Evolutionary conservation across 2,329 filamentous ascomycete genomes (phyloP), one percentile per base, ranked within the genome.

Genomic region (Aspergillus eucalypticola): DNA sequence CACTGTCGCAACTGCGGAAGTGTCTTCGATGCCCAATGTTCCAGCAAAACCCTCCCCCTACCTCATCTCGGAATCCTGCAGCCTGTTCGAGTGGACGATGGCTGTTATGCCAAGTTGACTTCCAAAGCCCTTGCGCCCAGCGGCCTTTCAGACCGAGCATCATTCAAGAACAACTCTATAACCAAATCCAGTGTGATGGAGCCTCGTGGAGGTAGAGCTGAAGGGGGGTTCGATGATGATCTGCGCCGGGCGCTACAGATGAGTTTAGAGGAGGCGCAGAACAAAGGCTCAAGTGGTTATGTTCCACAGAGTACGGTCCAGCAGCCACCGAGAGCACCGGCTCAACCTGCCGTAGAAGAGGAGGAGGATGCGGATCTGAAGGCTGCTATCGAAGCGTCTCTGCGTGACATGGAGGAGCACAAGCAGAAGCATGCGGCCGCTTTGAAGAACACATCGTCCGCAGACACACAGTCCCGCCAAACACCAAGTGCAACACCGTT

Each of bases 1-100:
- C 95, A 99, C 76, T 99, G 95, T 72, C 88, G 95, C 66, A 99
- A 99, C 76, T 99, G 95, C 72, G 95, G 95, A 54, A 96, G 95
- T 76, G 95, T 96, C 70, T 99, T 99, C 75, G 96, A 96, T 73
- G 92, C 94, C 65, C 89, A 95, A 69, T 99, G 95, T 73, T 98
- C 94, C 13, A 89, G 87, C 80, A 98, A 98, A 79, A 87, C 85
- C 21, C 84, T 96, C 42, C 89, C 95, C 5, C 81, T 99, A 15
- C 94, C 95, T 13, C 95, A 98, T 73, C 84, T 99, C 13, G 95
- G 95, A 62, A 98, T 99, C 65, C 80, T 92, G 72, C 89, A 96
- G 64, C 86, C 95, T 2, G 95, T 98, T 3, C 87, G 95, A 66
- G 95, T 99, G 19, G 95, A 98, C 71, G 95, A 99, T 75, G 95